Evolutionary conservation across 371 early-diverging fungal genomes (phyloP), one percentile per base, ranked within the genome.

Genomic region (Chytridium lagenaria): DNA sequence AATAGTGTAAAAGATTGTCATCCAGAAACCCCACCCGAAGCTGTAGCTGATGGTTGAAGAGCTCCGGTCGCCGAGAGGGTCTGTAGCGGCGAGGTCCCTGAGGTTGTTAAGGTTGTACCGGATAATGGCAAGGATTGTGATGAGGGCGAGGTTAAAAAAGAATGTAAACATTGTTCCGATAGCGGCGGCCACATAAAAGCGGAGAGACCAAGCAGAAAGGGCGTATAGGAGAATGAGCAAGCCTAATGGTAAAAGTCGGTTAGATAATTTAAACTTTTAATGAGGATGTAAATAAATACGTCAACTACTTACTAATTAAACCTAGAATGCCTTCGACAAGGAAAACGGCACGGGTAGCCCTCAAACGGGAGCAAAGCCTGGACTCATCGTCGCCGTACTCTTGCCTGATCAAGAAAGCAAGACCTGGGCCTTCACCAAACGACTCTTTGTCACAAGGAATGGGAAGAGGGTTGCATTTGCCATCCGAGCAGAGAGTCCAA

Each of bases 201-300:
- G 55, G 55, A 52, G 55, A 12, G 55, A 52, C 55, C 55, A 52
- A 23, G 55, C 55, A 5, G 55, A 52, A 12, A 52, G 12, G 55
- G 55, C 12, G 55, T 52, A 52, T 5, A 12, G 26, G 55, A 52
- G 55, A 26, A 52, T 23, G 26, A 52, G 12, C 7, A 52, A 23
- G 23, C n/a, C 55, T 52, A 52, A 10, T 15, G 12, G 23, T 52
- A 10, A 12, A 10, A 52, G 44, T 44, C 44, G 44, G 19, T 44
- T 44, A 44, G 44, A 19, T 44, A 44, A 44, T 12, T 19, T 12
- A 44, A 19, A 44, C 7, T 44, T 44, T 7, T n/a, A n/a, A n/a
- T n/a, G n/a, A n/a, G n/a, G n/a, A n/a, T n/a, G n/a, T n/a, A n/a
- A n/a, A n/a, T n/a, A n/a, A n/a, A n/a, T 5, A 52, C 26, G 26